Conservation (phyloP, 75 land plant species). For the Sequoia sempervirens region DNA sequence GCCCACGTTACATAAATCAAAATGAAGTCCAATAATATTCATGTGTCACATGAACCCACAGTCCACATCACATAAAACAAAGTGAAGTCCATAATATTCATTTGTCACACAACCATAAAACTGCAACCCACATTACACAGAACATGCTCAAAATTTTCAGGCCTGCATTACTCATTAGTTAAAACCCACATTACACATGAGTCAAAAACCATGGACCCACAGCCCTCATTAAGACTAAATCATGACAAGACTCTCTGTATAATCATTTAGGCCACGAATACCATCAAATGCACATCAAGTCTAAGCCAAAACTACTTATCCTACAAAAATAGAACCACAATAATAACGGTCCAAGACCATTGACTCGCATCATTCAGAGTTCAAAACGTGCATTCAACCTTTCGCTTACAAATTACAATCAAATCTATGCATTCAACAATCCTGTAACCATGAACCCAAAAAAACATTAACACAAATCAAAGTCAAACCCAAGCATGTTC, state of each 20-base stretch:
- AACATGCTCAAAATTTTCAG: background rate
- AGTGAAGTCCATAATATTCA: background rate
- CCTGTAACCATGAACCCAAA: background rate
- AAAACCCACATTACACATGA: background rate
- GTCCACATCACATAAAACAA: background rate
- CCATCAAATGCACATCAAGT: background rate
- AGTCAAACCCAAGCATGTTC: background rate
- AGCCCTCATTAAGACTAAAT: background rate
- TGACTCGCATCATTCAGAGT: background rate
- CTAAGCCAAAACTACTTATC: background rate
- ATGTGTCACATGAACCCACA: background rate
- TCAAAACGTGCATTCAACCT: background rate
- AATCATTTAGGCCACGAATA: background rate
- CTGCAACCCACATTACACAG: background rate
- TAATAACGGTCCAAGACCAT: no score
- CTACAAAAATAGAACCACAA: no score
- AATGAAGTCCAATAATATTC: background rate
- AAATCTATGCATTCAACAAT: background rate
- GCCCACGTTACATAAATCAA: background rate
- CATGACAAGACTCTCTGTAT: background rate
- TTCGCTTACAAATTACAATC: background rate
- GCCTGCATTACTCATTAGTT: background rate
- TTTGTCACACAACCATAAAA: background rate
- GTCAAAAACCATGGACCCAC: background rate
- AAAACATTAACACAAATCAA: background rate